Evolutionary conservation across 1,284 basidiomycete species (phyloP).

Genomic region (Tilletia setariae): DNA sequence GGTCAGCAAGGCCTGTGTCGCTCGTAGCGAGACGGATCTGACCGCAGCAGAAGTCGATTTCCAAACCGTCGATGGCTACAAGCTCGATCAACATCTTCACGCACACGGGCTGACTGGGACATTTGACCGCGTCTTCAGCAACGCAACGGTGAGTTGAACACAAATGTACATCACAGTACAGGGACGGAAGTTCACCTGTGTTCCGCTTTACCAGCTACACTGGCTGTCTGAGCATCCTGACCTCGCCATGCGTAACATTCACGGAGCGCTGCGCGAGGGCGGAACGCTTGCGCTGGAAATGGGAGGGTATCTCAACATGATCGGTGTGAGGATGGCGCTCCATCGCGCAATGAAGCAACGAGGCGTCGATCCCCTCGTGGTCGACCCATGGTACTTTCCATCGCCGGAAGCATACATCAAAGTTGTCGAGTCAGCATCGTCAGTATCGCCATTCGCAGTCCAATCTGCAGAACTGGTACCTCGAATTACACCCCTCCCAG

Average conservation of each 20-base stretch:
- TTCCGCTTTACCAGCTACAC: conserved; percentile 18
- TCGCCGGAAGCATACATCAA: conserved; percentile 18
- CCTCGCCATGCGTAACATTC: conserved; percentile 19
- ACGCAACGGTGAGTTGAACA: conserved; percentile 20
- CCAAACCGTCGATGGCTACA: conserved; percentile 24
- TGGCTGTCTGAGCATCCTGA: conserved; percentile 21
- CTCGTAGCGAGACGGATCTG: neutral
- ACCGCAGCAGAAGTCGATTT: conserved; percentile 10
- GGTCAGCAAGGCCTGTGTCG: conserved; percentile 22
- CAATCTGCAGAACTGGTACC: conserved; percentile 18
- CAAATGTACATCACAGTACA: conserved; percentile 26
- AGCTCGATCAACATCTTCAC: neutral
- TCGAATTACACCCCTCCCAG: conserved; percentile 20
- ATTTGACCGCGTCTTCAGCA: conserved; percentile 34
- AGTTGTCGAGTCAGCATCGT: conserved; percentile 11
- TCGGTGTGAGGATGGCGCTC: conserved; percentile 19
- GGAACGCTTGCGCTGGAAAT: conserved; percentile 20
- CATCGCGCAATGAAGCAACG: conserved; percentile 13
- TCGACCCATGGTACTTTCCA: conserved; percentile 29
- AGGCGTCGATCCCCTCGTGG: conserved; percentile 16
- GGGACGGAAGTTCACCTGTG: neutral
- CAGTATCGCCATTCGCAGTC: conserved; percentile 5
- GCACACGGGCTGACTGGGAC: neutral
- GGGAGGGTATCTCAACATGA: conserved; percentile 23
- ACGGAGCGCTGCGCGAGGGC: conserved; percentile 14